phyloP scores from a whole-genome alignment of 2,329 filamentous ascomycete genomes.

The Periconia sp. region DNA sequence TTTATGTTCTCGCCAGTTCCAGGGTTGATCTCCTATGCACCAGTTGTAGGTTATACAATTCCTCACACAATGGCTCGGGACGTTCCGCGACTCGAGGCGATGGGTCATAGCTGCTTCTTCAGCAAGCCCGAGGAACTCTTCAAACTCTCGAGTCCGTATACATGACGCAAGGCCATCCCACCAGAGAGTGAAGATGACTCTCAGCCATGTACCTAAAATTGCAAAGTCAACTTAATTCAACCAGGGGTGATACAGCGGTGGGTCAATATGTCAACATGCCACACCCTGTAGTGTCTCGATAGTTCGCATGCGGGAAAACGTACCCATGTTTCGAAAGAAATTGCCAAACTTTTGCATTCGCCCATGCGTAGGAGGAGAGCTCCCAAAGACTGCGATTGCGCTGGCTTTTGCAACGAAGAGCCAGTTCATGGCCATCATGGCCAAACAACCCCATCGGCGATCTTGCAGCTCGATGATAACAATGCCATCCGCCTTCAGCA shows the following conservation, averaged over 20 bases:
- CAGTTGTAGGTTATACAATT: neutral
- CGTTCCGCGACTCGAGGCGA: neutral
- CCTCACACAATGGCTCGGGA: neutral
- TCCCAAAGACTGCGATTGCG: conserved; percentile 56
- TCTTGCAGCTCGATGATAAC: conserved; percentile 77
- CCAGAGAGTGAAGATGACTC: conserved; percentile 66
- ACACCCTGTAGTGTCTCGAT: no score
- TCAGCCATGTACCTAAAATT: conserved; percentile 63
- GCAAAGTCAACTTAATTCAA: no score
- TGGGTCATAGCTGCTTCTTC: neutral
- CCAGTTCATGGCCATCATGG: conserved; percentile 36
- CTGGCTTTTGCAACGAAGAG: conserved; percentile 49
- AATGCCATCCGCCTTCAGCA: conserved; percentile 67
- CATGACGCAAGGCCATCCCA: conserved; percentile 71
- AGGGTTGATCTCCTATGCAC: no score
- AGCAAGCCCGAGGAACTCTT: conserved; percentile 61
- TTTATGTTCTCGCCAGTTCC: neutral
- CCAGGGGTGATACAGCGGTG: no score
- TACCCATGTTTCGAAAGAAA: conserved; percentile 38
- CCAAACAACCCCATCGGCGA: conserved; percentile 43
- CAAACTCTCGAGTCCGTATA: conserved; percentile 66
- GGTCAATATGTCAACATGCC: no score
- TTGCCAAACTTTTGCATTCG: neutral
- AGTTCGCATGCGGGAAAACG: no score
- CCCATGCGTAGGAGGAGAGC: conserved; percentile 16